These are phyloP conservation scores for Arthroderma sp. DNA, from an alignment of 2,329 filamentous ascomycete species.

Conservation along the genomic window DNA sequence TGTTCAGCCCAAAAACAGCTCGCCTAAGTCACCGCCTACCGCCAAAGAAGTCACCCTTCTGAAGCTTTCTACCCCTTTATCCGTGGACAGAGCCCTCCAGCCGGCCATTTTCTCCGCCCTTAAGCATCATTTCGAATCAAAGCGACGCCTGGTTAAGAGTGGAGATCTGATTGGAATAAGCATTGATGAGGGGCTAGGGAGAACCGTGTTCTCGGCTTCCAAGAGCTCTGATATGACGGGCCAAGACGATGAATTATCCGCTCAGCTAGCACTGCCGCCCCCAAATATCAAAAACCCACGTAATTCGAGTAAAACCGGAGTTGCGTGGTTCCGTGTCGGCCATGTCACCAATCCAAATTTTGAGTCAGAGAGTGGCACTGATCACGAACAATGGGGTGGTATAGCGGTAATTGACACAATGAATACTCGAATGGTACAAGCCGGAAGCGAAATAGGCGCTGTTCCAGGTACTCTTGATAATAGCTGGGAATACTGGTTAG, in stretches of 20 bases:
- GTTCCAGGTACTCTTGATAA: slow-evolving; percentile 64
- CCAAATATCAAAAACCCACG: slow-evolving; percentile 6
- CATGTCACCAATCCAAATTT: slow-evolving; percentile 45
- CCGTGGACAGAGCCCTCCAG: slow-evolving; percentile 73
- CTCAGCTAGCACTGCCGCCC: slow-evolving; percentile 8
- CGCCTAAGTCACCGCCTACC: slow-evolving; percentile 40
- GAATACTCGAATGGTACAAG: slow-evolving; percentile 79
- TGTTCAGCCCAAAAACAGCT: slow-evolving; percentile 36
- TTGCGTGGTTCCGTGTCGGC: slow-evolving; percentile 88
- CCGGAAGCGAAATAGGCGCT: slow-evolving; percentile 70
- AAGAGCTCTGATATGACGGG: slow-evolving; percentile 42
- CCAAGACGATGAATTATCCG: slow-evolving; percentile 53
- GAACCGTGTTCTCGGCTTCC: slow-evolving; percentile 60
- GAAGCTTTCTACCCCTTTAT: slow-evolving; percentile 78
- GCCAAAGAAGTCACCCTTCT: slow-evolving; percentile 73
- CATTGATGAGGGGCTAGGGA: slow-evolving; percentile 72
- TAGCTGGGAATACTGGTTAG: slow-evolving; percentile 83
- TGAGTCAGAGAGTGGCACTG: slow-evolving; percentile 44
- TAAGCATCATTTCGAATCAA: slow-evolving; percentile 77
- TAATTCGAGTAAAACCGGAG: slow-evolving; percentile 39
- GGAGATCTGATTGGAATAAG: slow-evolving; percentile 83
- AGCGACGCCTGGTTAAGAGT: slow-evolving; percentile 66
- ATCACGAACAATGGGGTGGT: slow-evolving; percentile 67
- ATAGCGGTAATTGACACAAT: slow-evolving; percentile 75
- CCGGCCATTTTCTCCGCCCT: slow-evolving; percentile 74